Evolutionary conservation across 305 asterid species (phyloP).

Genomic region (Solanum chacoense): DNA sequence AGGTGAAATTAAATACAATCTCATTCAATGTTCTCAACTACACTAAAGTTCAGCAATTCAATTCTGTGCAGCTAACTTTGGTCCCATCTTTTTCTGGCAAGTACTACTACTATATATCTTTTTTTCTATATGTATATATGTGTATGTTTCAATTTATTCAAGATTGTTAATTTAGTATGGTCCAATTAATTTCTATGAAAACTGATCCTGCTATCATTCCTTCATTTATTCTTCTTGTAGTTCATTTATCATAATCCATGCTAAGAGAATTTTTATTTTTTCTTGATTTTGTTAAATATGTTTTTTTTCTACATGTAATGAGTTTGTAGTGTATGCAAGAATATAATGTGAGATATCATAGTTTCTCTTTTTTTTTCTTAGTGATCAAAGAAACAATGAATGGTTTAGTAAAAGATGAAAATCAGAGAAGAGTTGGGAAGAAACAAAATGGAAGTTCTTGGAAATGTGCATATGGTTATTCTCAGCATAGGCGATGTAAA

Average conservation of each 20-base stretch:
- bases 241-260: background rate
- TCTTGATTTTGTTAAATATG: background rate
- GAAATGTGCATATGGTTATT: slow-evolving; percentile 13
- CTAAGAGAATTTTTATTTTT: background rate
- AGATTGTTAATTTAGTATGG: background rate
- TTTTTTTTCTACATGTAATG: background rate
- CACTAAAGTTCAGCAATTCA: slow-evolving; percentile 26
- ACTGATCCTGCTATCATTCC: background rate
- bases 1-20: slow-evolving; percentile 20
- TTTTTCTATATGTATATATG: background rate
- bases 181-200: background rate
- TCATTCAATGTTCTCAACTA: slow-evolving; percentile 40
- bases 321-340: slow-evolving; percentile 1
- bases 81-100: slow-evolving; percentile 25
- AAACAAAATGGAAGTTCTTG: slow-evolving; percentile 20
- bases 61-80: slow-evolving; percentile 20
- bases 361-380: background rate
- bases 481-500: slow-evolving; percentile 41
- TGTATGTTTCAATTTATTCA: background rate
- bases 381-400: slow-evolving; percentile 16
- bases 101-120: slow-evolving; percentile 1
- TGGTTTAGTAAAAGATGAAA: slow-evolving; percentile 21
- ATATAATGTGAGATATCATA: slow-evolving; percentile 11
- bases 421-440: slow-evolving; percentile 14
- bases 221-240: slow-evolving; percentile 1